phyloP scores from a whole-genome alignment of 768 basidiomycete species.

The Lepiota brunneoincarnata region DNA sequence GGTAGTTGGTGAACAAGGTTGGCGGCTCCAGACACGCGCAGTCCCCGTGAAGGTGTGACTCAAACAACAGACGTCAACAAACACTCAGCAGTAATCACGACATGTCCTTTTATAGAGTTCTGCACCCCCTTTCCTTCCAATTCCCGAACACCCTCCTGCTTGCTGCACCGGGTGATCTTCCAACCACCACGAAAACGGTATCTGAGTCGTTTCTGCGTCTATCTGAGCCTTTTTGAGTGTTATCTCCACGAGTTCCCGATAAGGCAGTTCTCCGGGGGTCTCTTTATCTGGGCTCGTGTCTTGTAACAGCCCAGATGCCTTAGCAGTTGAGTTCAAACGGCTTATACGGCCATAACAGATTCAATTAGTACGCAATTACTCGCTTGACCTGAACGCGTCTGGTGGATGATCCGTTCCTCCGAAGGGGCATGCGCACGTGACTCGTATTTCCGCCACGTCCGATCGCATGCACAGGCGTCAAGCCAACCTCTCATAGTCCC shows the following conservation, averaged over 20 bases:
- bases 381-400: not conserved
- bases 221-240: not conserved
- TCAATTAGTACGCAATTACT: no score
- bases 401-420: constrained; percentile 5
- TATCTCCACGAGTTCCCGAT: not conserved
- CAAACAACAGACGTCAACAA: constrained; percentile 37
- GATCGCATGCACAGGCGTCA: not conserved
- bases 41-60: constrained; percentile 27
- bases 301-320: no score
- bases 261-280: not conserved
- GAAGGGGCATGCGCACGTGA: constrained; percentile 6
- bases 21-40: constrained; percentile 41
- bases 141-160: not conserved
- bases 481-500: not conserved
- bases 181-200: not conserved
- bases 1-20: constrained; percentile 14
- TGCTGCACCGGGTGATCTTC: not conserved
- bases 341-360: no score
- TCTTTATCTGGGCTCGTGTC: constrained; percentile 1
- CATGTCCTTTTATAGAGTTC: constrained; percentile 6
- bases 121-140: not conserved
- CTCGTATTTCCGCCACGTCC: constrained; percentile 10
- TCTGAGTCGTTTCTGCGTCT: constrained; percentile 1
- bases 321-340: no score
- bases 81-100: constrained; percentile 11